Evolutionary conservation across 306 rosid species (phyloP), one percentile per base, ranked within the genome.

Genomic region (Prinsepia uniflora): DNA sequence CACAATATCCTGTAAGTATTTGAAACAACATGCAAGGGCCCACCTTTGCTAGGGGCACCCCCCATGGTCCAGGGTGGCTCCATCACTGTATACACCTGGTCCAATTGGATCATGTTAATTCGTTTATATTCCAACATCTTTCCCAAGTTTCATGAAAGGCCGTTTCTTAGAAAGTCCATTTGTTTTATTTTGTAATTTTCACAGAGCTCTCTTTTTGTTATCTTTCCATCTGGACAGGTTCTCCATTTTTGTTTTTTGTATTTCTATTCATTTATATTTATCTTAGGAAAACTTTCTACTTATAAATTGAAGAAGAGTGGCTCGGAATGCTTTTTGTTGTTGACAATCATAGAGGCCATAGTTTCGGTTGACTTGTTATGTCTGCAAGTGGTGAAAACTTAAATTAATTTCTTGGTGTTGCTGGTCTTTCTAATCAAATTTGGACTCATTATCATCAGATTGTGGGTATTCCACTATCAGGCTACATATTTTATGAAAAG

Each of bases 361-460:
- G 57, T 58, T 19, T 61, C 46, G 41, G 67, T 58, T 30, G 67
- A 20, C 66, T 65, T 36, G 7, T 39, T 68, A 24, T 34, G 12
- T 70, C 42, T 64, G 67, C 22, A 39, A 63, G 5, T 20, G 24
- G 22, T 71, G 40, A 77, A 70, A 76, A 30, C 63, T 13, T 76
- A 44, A 68, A 47, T 71, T 30, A 47, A 4, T 55, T 55, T 60
- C 15, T 63, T 70, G 46, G 68, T 71, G 57, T 55, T 71, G 13
- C 41, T 45, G 2, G 48, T 19, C 75, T 10, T 71, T 48, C 78
- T 71, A 71, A 70, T 77, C 58, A 22, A 45, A 71, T 53, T 57
- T 71, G 81, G 76, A 64, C 72, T 71, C 76, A 20, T 63, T 76
- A 62, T 55, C 72, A 55, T 71, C 81, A 64, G 72, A 71, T 60